These are phyloP conservation scores for Cornus kousa DNA, from an alignment of 148 eudicot genomes.

Conservation along the genomic window DNA sequence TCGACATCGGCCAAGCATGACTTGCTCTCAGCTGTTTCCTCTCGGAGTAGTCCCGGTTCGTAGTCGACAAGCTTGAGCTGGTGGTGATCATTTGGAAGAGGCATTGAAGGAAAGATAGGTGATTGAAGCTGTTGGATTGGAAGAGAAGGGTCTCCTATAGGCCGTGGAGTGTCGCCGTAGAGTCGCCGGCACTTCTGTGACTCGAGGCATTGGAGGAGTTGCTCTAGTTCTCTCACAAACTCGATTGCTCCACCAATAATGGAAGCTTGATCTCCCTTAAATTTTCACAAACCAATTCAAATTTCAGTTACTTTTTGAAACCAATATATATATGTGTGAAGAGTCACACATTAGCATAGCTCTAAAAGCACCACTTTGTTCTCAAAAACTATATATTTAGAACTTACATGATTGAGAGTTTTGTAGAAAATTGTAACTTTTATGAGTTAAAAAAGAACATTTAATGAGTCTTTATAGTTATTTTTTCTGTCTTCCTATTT, in stretches of 20 bases:
- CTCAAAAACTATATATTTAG: too few relatives aligned
- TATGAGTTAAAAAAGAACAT: too few relatives aligned
- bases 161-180: conserved; percentile 57
- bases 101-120: conserved; percentile 32
- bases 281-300: not conserved
- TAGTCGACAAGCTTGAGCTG: conserved; percentile 30
- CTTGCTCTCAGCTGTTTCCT: conserved; percentile 85
- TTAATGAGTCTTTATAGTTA: too few relatives aligned
- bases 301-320: not conserved
- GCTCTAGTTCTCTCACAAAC: conserved; percentile 90
- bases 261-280: conserved; percentile 98
- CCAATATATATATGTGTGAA: not conserved
- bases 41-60: conserved; percentile 39
- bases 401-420: too few relatives aligned
- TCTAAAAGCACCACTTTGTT: too few relatives aligned
- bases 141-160: conserved; percentile 34
- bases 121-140: conserved; percentile 25
- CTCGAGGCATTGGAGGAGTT: conserved; percentile 88
- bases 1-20: conserved; percentile 86
- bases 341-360: too few relatives aligned
- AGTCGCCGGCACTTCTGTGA: conserved; percentile 83
- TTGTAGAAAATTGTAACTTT: too few relatives aligned
- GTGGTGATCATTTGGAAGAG: conserved; percentile 15
- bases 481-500: too few relatives aligned
- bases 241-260: conserved; percentile 94